phyloP scores from a whole-genome alignment of 495 filamentous ascomycete genomes.

The Parathielavia appendiculata region DNA sequence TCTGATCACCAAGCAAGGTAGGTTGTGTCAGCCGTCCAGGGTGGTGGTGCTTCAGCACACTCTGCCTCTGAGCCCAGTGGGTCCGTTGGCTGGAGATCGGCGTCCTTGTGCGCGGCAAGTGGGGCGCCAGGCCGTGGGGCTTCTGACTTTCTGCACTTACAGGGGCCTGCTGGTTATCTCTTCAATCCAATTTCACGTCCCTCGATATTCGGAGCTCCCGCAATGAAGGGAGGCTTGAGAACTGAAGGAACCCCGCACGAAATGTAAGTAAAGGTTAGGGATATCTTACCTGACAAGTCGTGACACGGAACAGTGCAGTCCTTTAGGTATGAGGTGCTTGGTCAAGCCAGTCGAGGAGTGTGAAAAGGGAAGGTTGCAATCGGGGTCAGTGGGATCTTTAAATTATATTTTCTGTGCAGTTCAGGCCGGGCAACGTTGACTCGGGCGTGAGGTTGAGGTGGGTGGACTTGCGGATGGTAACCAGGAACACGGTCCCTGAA shows the following conservation, averaged over 20 bases:
- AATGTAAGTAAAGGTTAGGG: neutral
- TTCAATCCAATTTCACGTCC: neutral
- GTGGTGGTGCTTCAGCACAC: neutral
- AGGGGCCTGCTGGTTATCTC: neutral
- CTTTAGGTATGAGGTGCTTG: neutral
- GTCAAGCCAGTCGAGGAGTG: neutral
- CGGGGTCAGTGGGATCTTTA: neutral
- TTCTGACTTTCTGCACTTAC: neutral
- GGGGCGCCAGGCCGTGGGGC: slow-evolving; percentile 2
- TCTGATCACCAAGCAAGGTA: too few species aligned
- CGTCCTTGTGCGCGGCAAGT: slow-evolving; percentile 10
- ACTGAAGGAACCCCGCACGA: neutral
- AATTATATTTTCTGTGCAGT: neutral
- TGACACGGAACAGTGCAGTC: neutral
- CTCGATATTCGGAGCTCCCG: neutral
- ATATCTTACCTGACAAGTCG: slow-evolving; percentile 3
- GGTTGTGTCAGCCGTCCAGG: neutral
- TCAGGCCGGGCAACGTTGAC: neutral
- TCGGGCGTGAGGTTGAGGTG: neutral
- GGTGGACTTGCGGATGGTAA: neutral
- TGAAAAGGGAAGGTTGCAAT: neutral
- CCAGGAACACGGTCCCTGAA: neutral
- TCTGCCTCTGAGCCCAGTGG: slow-evolving; percentile 4
- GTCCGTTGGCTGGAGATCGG: neutral
- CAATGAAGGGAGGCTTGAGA: neutral